Percentiles rank a stretch among this genome's conserved stretches.
phyloP scores from a whole-genome alignment of 257 asterid species.

The Salvia miltiorrhiza region DNA sequence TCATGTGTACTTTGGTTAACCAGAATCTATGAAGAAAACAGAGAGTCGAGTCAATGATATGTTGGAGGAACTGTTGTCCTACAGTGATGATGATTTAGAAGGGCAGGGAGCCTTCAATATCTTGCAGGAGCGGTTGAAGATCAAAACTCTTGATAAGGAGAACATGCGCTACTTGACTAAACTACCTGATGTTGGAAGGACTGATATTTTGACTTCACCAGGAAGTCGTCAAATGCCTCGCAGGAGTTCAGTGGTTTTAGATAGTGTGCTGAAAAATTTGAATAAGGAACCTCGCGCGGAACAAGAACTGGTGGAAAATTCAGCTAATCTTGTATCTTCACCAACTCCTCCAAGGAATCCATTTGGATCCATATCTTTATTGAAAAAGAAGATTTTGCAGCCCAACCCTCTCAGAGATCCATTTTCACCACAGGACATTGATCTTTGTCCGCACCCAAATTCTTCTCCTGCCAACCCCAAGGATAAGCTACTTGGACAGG shows the following conservation, averaged over 20 bases:
- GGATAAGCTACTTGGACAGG: slow-evolving; percentile 33
- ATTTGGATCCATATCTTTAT: slow-evolving; percentile 47
- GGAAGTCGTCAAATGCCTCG: slow-evolving; percentile 38
- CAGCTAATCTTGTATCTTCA: slow-evolving; percentile 34
- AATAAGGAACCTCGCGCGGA: slow-evolving; percentile 30
- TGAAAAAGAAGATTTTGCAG: slow-evolving; percentile 43
- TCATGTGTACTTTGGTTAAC: slow-evolving; percentile 10
- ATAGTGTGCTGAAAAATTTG: slow-evolving; percentile 37
- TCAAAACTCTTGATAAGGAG: slow-evolving; percentile 58
- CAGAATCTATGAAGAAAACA: slow-evolving; percentile 42
- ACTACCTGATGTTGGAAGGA: slow-evolving; percentile 38
- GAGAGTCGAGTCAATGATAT: slow-evolving; percentile 30
- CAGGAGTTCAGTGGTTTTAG: slow-evolving; percentile 39
- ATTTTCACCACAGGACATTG: slow-evolving; percentile 51
- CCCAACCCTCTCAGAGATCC: slow-evolving; percentile 57
- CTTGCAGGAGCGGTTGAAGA: slow-evolving; percentile 65
- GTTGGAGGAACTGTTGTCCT: slow-evolving; percentile 54
- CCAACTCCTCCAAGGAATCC: slow-evolving; percentile 73
- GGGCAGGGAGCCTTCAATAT: slow-evolving; percentile 53
- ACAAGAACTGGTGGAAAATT: slow-evolving; percentile 26
- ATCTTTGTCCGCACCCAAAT: slow-evolving; percentile 27
- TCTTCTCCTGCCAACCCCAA: slow-evolving; percentile 24
- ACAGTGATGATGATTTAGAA: slow-evolving; percentile 51
- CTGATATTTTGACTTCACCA: slow-evolving; percentile 34
- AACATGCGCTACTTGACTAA: slow-evolving; percentile 38